Evolutionary conservation across 192 early-diverging fungal genomes (phyloP).

Genomic region (Backusella liffmaniae): DNA sequence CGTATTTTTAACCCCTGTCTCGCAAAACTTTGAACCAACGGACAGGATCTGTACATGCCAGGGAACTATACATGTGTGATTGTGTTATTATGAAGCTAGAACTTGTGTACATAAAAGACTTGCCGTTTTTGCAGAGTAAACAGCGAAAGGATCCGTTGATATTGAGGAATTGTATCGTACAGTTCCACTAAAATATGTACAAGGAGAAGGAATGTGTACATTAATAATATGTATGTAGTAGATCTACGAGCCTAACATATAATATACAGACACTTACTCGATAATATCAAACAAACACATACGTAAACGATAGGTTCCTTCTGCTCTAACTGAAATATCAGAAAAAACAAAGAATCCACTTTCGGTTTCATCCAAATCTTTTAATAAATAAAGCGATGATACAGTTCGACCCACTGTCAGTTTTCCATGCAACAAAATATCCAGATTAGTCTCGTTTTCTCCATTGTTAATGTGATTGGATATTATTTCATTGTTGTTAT

Average conservation of each 20-base stretch:
- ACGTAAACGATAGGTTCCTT: constrained; percentile 75
- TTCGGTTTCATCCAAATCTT: constrained; percentile 77
- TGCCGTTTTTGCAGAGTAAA: constrained; percentile 86
- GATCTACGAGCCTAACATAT: background rate
- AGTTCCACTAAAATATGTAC: constrained; percentile 37
- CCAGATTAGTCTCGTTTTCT: constrained; percentile 51
- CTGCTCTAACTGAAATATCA: constrained; percentile 88
- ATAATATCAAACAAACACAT: constrained; percentile 90
- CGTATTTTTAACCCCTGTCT: constrained; percentile 93
- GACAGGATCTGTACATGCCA: constrained; percentile 67
- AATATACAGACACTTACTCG: constrained; percentile 38
- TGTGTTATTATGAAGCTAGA: background rate
- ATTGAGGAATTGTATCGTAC: constrained; percentile 84
- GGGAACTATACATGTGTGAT: constrained; percentile 22
- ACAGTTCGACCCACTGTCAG: constrained; percentile 86
- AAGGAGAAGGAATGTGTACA: background rate
- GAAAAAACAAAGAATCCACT: constrained; percentile 96
- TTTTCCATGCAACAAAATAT: constrained; percentile 76
- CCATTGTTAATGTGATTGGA: background rate
- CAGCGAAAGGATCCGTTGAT: constrained; percentile 74
- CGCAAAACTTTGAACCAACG: constrained; percentile 83
- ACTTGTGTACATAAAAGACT: background rate
- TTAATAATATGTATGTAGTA: background rate
- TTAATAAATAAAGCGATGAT: constrained; percentile 81
- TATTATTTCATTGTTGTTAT: constrained; percentile 5